Percentiles rank a stretch among this genome's conserved stretches.
Evolutionary conservation across 140 eudicot species (phyloP).

Genomic region (Flaveria floridana): DNA sequence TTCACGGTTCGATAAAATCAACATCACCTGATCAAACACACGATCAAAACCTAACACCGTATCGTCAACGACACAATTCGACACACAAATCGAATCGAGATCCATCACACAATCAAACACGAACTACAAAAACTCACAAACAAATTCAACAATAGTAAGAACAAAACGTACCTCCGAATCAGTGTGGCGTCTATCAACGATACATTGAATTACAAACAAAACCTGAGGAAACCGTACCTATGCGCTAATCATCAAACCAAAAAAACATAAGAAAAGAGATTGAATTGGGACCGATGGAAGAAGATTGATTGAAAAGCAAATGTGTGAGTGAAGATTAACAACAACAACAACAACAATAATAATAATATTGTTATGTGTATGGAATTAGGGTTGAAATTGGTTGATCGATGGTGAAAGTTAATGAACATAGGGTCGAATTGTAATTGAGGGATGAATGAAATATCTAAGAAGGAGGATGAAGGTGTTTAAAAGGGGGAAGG

Average conservation of each 20-base stretch:
- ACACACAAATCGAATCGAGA: constrained; percentile 35
- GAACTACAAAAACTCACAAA: constrained; percentile 14
- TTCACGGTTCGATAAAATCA: constrained; percentile 20
- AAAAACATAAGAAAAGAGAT: not conserved
- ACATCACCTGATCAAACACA: constrained; percentile 39
- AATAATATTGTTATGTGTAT: not conserved
- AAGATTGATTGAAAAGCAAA: constrained; percentile 19
- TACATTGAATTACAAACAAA: constrained; percentile 22
- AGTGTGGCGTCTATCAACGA: constrained; percentile 17
- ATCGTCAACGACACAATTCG: constrained; percentile 29
- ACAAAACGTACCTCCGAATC: constrained; percentile 41
- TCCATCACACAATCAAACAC: constrained; percentile 33
- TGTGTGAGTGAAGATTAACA: constrained; percentile 5
- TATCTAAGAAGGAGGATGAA: constrained; percentile 26
- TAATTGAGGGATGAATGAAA: constrained; percentile 22
- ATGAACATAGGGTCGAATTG: not conserved
- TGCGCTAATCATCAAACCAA: not conserved
- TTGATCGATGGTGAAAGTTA: not conserved
- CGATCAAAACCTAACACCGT: constrained; percentile 28
- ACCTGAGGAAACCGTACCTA: constrained; percentile 19
- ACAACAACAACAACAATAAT: no score
- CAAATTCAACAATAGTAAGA: constrained; percentile 11
- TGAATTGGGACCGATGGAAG: not conserved
- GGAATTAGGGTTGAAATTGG: constrained; percentile 30
- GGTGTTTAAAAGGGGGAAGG: constrained; percentile 32